Evolutionary conservation across 2,329 filamentous ascomycete species (phyloP), one percentile per base, ranked within the genome.

Genomic region (Chalaropsis thielavioides): DNA sequence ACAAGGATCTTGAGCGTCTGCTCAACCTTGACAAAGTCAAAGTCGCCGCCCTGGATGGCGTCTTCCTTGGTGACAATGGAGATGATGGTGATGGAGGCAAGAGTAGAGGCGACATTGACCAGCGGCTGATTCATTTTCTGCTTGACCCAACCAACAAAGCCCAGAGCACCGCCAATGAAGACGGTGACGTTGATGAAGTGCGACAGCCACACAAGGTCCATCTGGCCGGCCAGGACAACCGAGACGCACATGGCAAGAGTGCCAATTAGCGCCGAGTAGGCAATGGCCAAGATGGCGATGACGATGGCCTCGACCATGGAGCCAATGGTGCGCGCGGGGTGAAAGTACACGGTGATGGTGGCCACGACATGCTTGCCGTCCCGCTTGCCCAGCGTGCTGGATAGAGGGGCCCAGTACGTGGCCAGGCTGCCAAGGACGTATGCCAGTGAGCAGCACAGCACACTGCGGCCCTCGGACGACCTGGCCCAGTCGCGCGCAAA

Each of bases 291-390:
- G 44, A 89, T 76, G 5, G 90, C 89, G 66, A 94, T 84, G 41
- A 92, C 76, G 11, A 87, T 82, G 2, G 91, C 92, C 74, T 96
- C 89, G 66, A 90, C 82, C 90, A 96, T 96, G 69, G 89, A 94
- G 0, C 92, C 92, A 31, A 86, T 83, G 19, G 90, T 90, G 66
- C 92, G 81, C 5, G 90, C 89, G 3, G 92, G 91, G 73, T 96
- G 91, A 71, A 96, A 97, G 72, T 96, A 97, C 11, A 96, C 92
- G 0, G 90, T 95, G 66, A 96, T 84, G 1, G 92, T 96, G 40
- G 91, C 91, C 62, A 96, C 90, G 72, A 96, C 86, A 75, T 96
- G 92, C 72, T 96, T 96, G 62, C 90, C 90, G 75, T 96, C 92
- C 72, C 91, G 88, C 68, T 86, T 81, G 11, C 92, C 92, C 17